Evolutionary conservation across 1,284 basidiomycete species (phyloP), one percentile per base, ranked within the genome.

Genomic region (Sanghuangporus sanghuang): DNA sequence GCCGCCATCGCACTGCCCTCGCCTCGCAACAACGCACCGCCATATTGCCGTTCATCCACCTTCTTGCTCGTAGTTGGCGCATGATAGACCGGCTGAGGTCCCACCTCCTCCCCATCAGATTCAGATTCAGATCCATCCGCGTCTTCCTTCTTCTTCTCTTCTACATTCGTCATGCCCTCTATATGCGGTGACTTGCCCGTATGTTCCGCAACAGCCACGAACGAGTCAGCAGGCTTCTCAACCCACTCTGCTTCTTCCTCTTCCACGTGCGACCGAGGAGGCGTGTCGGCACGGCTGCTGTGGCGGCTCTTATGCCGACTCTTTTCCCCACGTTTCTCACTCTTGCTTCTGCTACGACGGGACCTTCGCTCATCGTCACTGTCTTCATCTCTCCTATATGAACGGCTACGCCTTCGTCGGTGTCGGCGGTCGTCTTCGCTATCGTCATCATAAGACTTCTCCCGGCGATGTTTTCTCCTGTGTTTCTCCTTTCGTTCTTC

Each of bases 1-100:
- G 93, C 91, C 3, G 95, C 95, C 95, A 99, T 98, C 35, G 96
- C 96, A 64, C 89, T 89, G 56, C 95, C 96, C 80, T 99, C 96
- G 62, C 96, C 97, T 1, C 93, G 92, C 7, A 96, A 83, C 48
- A 99, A 83, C 5, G 92, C 89, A 58, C 92, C 85, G 66, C 94
- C 93, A 73, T 94, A 93, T 63, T 87, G 81, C 11, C 90, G 86
- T 69, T 93, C 91, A 75, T 91, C 89, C 49, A 90, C 68, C 68
- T 80, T 84, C 69, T 82, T 85, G 56, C 75, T 70, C 14, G 69
- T 67, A 36, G 67, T 78, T 9, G 68, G 68, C n/a, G 72, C 69
- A 67, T 78, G 80, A 48, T 68, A 36, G 0, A 81, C 67, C 6
- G 89, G 90, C 68, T 87, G 78, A 23, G 87, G 87, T 1, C 87